These are phyloP conservation scores for Solanum chacoense DNA, from an alignment of 305 asterid species.

Conservation along the genomic window DNA sequence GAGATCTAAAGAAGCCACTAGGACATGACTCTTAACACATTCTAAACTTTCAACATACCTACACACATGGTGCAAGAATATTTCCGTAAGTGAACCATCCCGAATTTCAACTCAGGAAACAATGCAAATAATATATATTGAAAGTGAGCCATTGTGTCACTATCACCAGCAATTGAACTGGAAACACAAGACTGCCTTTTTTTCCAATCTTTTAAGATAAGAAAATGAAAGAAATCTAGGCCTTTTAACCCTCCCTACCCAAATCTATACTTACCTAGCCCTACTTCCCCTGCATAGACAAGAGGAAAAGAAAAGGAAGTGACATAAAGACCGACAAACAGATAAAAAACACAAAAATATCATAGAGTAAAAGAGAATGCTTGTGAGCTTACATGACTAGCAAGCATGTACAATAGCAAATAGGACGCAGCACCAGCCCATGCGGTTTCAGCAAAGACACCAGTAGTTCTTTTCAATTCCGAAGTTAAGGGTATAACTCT, in stretches of 20 bases:
- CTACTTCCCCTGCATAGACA: background rate
- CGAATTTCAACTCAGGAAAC: background rate
- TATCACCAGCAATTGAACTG: background rate
- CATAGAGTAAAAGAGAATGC: background rate
- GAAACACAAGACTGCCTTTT: background rate
- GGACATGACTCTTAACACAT: background rate
- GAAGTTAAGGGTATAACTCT: slow-evolving; percentile 76
- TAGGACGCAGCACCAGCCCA: slow-evolving; percentile 99
- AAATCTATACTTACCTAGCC: background rate
- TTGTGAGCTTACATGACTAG: slow-evolving; percentile 79
- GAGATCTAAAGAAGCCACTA: background rate
- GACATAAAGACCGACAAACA: background rate
- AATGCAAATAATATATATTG: background rate
- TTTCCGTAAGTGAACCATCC: background rate
- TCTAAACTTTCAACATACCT: background rate
- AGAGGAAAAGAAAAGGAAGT: background rate
- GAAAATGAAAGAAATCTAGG: background rate
- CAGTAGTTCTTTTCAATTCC: slow-evolving; percentile 93
- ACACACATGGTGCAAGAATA: background rate
- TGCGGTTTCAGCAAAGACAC: slow-evolving; percentile 98
- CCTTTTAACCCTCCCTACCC: background rate
- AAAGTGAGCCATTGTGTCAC: background rate
- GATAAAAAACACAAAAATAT: background rate
- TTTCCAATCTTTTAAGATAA: background rate
- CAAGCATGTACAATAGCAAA: slow-evolving; percentile 93